Percentiles rank a stretch among this genome's conserved stretches.
Evolutionary conservation across 345 rosid species (phyloP).

Genomic region (Gynandropsis gynandra): DNA sequence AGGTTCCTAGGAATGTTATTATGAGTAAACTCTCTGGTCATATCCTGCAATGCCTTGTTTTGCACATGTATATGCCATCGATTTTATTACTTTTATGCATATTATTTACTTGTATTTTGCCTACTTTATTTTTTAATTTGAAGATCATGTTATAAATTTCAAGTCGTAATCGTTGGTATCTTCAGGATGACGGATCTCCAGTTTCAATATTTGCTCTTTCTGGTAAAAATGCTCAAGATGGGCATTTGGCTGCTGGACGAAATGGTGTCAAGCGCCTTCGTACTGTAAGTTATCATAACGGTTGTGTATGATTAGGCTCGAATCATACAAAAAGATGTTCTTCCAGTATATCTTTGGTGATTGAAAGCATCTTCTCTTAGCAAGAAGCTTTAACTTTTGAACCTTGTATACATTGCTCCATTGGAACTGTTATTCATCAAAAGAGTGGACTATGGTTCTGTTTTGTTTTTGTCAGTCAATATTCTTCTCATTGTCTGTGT

Average conservation of each 20-base stretch:
- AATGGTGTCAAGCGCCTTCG: constrained; percentile 99
- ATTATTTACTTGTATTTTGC: not conserved
- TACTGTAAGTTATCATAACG: constrained; percentile 44
- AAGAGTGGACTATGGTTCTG: not conserved
- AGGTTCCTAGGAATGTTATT: constrained; percentile 6
- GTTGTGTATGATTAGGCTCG: constrained; percentile 9
- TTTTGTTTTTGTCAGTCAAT: constrained; percentile 3
- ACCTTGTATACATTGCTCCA: no score
- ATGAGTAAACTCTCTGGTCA: not conserved
- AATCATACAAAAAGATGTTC: not conserved
- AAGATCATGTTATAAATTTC: not conserved
- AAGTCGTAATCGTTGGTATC: constrained; percentile 8
- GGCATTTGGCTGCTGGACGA: constrained; percentile 86
- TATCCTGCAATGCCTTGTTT: not conserved
- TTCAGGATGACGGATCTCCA: constrained; percentile 91
- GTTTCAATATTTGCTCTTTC: constrained; percentile 80
- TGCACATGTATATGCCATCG: not conserved
- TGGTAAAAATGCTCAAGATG: constrained; percentile 78
- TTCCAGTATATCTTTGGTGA: not conserved
- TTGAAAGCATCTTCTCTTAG: not conserved
- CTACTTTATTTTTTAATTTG: not conserved
- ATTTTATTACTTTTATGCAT: not conserved
- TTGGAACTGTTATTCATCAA: constrained; percentile 5
- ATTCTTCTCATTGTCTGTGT: not conserved
- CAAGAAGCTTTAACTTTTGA: not conserved